Conservation (phyloP, 345 rosid genomes). For the Cardiospermum halicacabum region DNA sequence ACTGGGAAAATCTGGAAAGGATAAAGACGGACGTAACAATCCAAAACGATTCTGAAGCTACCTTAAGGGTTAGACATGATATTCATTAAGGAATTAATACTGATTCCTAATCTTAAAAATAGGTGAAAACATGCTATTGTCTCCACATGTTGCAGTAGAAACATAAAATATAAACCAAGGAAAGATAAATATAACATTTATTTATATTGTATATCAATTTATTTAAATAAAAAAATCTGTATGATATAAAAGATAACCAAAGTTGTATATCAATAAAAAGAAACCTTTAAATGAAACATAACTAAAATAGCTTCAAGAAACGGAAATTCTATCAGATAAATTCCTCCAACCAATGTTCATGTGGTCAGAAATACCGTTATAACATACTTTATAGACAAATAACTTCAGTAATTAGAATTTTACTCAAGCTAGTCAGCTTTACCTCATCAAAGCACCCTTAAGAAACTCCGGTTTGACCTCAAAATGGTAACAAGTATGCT, state of each 20-base stretch:
- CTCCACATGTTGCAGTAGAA: neutral
- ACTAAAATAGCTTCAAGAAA: neutral
- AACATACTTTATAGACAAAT: neutral
- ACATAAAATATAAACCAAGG: neutral
- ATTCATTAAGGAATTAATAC: neutral
- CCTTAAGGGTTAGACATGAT: neutral
- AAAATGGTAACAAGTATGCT: slow-evolving; percentile 96
- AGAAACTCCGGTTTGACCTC: slow-evolving; percentile 91
- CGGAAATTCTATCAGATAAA: neutral
- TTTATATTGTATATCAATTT: neutral
- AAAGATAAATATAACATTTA: neutral
- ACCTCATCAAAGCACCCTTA: slow-evolving; percentile 85
- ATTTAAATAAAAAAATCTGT: neutral
- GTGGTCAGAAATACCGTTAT: neutral
- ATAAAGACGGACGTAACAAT: slow-evolving; percentile 20
- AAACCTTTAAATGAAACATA: neutral
- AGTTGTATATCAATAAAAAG: neutral
- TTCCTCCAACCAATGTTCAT: neutral
- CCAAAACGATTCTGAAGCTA: slow-evolving; percentile 6
- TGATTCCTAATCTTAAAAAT: neutral
- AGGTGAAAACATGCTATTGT: neutral
- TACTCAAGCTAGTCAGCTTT: slow-evolving; percentile 16
- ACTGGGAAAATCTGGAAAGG: slow-evolving; percentile 84
- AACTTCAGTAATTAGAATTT: neutral
- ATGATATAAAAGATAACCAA: neutral